Conservation (phyloP, 2,329 filamentous ascomycete species). For the Exophiala xenobiotica region DNA sequence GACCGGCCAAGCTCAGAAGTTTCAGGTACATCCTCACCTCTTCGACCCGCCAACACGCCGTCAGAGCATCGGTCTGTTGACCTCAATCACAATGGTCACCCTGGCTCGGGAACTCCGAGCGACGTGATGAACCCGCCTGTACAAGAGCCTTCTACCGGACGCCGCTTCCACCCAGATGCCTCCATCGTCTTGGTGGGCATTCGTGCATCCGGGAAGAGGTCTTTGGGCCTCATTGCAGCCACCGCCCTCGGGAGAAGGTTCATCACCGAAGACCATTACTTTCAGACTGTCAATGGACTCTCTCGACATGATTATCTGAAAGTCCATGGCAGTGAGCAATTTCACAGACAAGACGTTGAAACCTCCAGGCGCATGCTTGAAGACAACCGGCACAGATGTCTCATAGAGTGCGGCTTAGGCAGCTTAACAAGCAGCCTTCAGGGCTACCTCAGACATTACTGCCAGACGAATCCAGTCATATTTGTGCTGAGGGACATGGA, state of each 20-base stretch:
- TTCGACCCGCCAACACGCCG: no score
- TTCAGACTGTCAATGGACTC: constrained; percentile 42
- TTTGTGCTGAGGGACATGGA: constrained; percentile 44
- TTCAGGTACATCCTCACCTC: constrained; percentile 8
- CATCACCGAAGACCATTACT: constrained; percentile 47
- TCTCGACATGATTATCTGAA: constrained; percentile 45
- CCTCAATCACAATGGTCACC: no score
- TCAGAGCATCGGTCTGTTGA: no score
- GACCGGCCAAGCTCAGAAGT: neutral
- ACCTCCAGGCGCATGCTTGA: constrained; percentile 45
- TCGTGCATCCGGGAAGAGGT: constrained; percentile 46
- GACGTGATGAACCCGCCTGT: no score
- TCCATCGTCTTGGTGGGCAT: constrained; percentile 45
- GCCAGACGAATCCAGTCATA: constrained; percentile 41
- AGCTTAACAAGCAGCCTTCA: constrained; percentile 45
- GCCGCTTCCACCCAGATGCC: constrained; percentile 40
- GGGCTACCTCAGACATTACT: constrained; percentile 41
- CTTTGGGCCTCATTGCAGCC: constrained; percentile 44
- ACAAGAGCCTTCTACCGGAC: no score
- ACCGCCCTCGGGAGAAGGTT: constrained; percentile 44
- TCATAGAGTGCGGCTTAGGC: constrained; percentile 46
- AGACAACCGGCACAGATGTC: constrained; percentile 42
- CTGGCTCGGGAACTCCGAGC: no score
- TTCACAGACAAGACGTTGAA: constrained; percentile 44
- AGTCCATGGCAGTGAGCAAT: constrained; percentile 41